Base-by-base conservation (phyloP, 768 basidiomycete species). In the Gloeostereum incarnatum region DNA sequence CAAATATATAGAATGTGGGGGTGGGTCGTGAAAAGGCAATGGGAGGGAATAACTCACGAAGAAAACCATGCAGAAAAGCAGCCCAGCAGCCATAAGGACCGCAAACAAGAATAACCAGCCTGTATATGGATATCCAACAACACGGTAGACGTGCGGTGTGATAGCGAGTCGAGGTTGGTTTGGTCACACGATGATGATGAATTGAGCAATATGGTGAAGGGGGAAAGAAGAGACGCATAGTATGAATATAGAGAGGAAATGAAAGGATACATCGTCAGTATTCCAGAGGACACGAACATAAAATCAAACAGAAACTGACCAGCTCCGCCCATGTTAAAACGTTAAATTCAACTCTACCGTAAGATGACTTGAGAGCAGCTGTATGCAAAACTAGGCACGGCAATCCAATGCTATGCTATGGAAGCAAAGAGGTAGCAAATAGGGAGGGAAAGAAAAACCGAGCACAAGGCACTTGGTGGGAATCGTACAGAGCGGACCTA, bases 41-140 rank as follows among this genome's bases (percentile, higher is more conserved):
- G 3, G 26, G 26, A 20, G 35, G 19, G 30, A 13, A 11, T 17
- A 31, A 82, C 90, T 62, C 53, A 97, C 94, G 63, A 96, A 99
- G 73, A 98, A 99, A 57, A 99, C 96, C 85, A 92, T 92, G 50
- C 92, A 96, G 69, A 99, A 99, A 43, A 99, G 68, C 43, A 98
- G 70, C 23, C 82, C 91, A 14, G 93, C 94, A 49, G 92, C 85
- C 78, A 90, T 80, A 39, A 98, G 80, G 58, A 97, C 93, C 56
- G 90, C 78, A 58, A 97, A 92, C 50, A 98, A 75, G 68, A 96
- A 99, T 47, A 99, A 64, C 94, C 93, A 97, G 57, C 89, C 92
- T 93, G 40, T 17, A 24, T 11, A 20, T 35, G 21, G 4, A 20
- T 10, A 17, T 24, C 20, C 31, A 36, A 19, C 6, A 32, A 16